Evolutionary conservation across 208 protist species (phyloP).

Genomic region (Vickermania spadyakhi): DNA sequence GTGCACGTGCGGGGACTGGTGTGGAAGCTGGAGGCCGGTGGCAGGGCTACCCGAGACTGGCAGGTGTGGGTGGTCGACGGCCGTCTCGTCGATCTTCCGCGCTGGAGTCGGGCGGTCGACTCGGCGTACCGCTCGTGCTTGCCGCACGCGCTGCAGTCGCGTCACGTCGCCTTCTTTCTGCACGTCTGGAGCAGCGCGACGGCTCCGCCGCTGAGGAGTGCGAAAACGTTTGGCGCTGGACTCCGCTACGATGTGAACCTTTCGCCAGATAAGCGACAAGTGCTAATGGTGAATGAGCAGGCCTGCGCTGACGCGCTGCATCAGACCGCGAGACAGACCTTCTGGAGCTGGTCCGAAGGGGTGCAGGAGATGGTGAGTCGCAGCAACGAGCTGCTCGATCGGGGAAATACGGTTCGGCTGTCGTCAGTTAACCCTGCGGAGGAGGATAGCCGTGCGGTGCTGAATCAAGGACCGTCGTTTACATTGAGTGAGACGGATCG

Average conservation of each 20-base stretch:
- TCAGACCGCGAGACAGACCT: neutral
- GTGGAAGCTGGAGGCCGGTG: conserved; percentile 37
- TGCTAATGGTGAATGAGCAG: conserved; percentile 39
- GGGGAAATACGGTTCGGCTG: neutral
- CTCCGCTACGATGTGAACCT: conserved; percentile 76
- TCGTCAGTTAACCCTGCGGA: neutral
- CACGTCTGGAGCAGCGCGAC: conserved; percentile 20
- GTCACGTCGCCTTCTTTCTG: conserved; percentile 66
- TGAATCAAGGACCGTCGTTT: neutral
- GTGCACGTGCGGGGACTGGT: conserved; percentile 51
- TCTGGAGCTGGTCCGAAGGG: neutral
- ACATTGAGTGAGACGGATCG: neutral
- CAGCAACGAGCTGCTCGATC: neutral
- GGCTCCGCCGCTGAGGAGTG: too few relatives aligned
- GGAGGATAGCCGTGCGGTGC: neutral
- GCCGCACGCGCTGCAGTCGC: conserved; percentile 57
- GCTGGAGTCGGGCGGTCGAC: conserved; percentile 52
- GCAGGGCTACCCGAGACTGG: conserved; percentile 44
- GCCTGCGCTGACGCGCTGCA: conserved; percentile 29
- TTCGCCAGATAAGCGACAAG: conserved; percentile 66
- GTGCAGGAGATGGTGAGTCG: neutral
- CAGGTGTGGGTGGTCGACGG: conserved; percentile 75
- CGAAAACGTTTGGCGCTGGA: too few relatives aligned
- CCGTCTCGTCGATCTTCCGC: conserved; percentile 71
- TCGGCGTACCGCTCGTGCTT: conserved; percentile 64